Evolutionary conservation across 129 eudicot genomes (phyloP).

Genomic region (Glebionis coronaria): DNA sequence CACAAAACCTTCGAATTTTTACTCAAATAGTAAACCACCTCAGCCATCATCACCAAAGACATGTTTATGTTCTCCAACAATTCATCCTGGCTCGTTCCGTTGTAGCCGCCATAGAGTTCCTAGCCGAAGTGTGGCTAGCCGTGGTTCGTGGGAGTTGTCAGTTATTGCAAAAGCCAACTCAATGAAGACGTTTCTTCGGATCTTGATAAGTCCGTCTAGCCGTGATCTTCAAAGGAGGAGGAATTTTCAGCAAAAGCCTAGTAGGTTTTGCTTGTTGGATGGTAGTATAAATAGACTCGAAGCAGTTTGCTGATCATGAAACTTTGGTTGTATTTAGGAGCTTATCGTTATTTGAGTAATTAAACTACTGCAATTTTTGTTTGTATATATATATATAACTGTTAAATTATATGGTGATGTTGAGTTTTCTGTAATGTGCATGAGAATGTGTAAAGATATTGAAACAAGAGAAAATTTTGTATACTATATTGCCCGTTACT

Average conservation of each 20-base stretch:
- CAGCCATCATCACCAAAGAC: constrained; percentile 19
- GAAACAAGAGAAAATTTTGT: too few species aligned
- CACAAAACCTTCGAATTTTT: constrained; percentile 24
- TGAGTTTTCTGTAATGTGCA: too few species aligned
- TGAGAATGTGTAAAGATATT: background rate
- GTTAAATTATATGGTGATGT: too few species aligned
- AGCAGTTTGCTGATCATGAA: constrained; percentile 29
- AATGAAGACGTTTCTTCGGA: constrained; percentile 31
- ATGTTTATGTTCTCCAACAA: constrained; percentile 55
- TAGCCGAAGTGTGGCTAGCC: constrained; percentile 15
- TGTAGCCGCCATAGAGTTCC: constrained; percentile 42
- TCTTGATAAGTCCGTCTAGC: constrained; percentile 44
- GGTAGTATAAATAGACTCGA: constrained; percentile 21
- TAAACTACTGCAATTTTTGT: background rate
- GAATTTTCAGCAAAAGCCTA: constrained; percentile 43
- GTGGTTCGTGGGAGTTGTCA: constrained; percentile 27
- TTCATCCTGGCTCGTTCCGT: constrained; percentile 55
- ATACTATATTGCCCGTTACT: too few species aligned
- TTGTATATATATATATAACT: background rate
- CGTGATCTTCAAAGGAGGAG: constrained; percentile 45
- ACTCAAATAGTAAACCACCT: constrained; percentile 13
- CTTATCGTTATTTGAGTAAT: constrained; percentile 6
- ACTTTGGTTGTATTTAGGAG: too few species aligned
- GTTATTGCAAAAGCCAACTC: constrained; percentile 38
- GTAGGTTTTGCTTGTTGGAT: constrained; percentile 45